Evolutionary conservation across 2,329 filamentous ascomycete species (phyloP).

Genomic region (Cladorrhinum sp.): DNA sequence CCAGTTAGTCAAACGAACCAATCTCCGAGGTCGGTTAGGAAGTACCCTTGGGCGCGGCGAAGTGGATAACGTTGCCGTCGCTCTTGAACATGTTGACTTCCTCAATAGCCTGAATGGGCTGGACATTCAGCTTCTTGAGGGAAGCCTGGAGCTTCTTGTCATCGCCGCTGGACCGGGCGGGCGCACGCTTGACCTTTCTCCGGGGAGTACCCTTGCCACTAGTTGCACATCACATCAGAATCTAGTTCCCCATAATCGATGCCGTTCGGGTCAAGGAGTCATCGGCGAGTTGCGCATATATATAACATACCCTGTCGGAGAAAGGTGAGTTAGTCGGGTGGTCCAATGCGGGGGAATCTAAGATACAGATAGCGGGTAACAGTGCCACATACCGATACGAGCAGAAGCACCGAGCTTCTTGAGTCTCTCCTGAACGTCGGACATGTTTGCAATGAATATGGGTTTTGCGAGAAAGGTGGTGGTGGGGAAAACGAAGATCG

Average conservation of each 20-base stretch:
- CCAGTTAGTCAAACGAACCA: conserved; percentile 11
- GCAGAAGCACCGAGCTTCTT: conserved; percentile 56
- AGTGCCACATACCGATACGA: conserved; percentile 63
- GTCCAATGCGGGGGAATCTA: conserved; percentile 13
- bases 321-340: conserved; percentile 24
- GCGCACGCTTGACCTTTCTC: conserved; percentile 97
- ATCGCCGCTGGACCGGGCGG: conserved; percentile 87
- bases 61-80: conserved; percentile 99
- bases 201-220: conserved; percentile 97
- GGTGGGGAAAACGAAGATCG: conserved; percentile 19
- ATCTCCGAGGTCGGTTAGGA: conserved; percentile 26
- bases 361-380: conserved; percentile 8
- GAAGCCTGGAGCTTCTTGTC: conserved; percentile 99
- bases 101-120: conserved; percentile 99
- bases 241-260: conserved; percentile 11
- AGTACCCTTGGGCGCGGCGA: conserved; percentile 93
- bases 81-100: conserved; percentile 99
- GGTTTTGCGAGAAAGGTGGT: conserved; percentile 15
- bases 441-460: conserved; percentile 38
- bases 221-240: conserved; percentile 32
- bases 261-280: conserved; percentile 2
- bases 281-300: conserved; percentile 13
- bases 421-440: conserved; percentile 57
- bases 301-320: conserved; percentile 30
- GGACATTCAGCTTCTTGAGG: conserved; percentile 99